Percentiles rank a stretch among this genome's conserved stretches.
Evolutionary conservation across 768 basidiomycete species (phyloP).

Genomic region (Panus rudis): DNA sequence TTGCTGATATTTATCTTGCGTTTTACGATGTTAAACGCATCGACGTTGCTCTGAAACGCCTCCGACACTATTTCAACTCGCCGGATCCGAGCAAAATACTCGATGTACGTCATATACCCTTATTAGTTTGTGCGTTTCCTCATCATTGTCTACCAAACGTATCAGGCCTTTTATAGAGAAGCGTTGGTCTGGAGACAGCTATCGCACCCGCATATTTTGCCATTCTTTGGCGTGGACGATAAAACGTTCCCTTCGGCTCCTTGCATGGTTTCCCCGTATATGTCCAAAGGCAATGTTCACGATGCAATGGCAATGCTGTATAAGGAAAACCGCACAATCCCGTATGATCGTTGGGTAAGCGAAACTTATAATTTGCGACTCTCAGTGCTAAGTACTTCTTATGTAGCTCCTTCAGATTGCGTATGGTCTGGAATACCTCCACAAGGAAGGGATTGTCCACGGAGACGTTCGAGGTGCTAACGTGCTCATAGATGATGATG

Average conservation of each 20-base stretch:
- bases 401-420: constrained; percentile 5
- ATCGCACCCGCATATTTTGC: background rate
- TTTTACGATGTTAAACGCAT: background rate
- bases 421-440: constrained; percentile 4
- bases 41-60: constrained; percentile 3
- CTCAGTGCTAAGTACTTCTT: background rate
- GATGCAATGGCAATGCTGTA: background rate
- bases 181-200: background rate
- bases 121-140: background rate
- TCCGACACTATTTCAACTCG: no score
- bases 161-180: background rate
- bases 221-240: background rate
- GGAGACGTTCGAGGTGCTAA: constrained; percentile 8
- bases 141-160: background rate
- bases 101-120: background rate
- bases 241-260: background rate
- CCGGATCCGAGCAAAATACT: no score
- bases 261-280: constrained; percentile 2
- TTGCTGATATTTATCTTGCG: constrained; percentile 2
- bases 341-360: background rate
- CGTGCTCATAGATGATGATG: constrained; percentile 5
- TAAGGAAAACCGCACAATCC: background rate
- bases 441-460: constrained; percentile 5
- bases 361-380: background rate
- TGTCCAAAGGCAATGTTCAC: constrained; percentile 1